Percentiles rank a stretch among this genome's conserved stretches.
These are phyloP conservation scores for Aureobasidium mangrovei DNA, from an alignment of 2,329 filamentous ascomycete species.

Conservation along the genomic window DNA sequence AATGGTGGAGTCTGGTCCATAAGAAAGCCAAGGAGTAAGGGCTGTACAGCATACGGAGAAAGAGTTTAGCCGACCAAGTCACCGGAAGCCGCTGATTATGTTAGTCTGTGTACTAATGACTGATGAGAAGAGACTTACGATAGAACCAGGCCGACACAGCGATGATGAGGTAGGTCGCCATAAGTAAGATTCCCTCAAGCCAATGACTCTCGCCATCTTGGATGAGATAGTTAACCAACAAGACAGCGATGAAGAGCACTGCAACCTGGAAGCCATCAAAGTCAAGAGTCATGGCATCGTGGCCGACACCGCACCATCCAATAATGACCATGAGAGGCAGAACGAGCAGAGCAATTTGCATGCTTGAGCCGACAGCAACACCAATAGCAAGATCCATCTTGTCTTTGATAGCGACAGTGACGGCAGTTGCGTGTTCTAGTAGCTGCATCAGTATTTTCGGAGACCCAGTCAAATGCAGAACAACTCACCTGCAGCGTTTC, in stretches of 20 bases:
- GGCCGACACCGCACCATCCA: slow-evolving; percentile 48
- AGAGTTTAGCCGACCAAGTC: neutral
- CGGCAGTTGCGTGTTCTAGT: slow-evolving; percentile 53
- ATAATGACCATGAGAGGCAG: slow-evolving; percentile 52
- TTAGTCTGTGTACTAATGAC: no score
- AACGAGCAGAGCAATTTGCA: slow-evolving; percentile 57
- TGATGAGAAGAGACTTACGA: slow-evolving; percentile 1
- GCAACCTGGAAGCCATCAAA: slow-evolving; percentile 85
- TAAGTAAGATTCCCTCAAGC: slow-evolving; percentile 54
- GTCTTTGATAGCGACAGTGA: slow-evolving; percentile 53
- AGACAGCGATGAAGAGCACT: slow-evolving; percentile 48
- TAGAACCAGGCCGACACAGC: slow-evolving; percentile 50
- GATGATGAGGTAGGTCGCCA: slow-evolving; percentile 54
- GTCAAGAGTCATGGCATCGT: slow-evolving; percentile 59
- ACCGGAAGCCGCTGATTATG: slow-evolving; percentile 14
- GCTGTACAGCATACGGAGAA: neutral
- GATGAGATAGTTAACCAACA: slow-evolving; percentile 55
- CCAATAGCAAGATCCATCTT: slow-evolving; percentile 62
- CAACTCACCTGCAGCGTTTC: slow-evolving; percentile 37
- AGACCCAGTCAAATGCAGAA: neutral
- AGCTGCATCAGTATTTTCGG: neutral
- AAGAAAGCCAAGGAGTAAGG: neutral
- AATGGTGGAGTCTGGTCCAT: neutral
- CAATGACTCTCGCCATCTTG: slow-evolving; percentile 39
- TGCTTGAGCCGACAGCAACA: slow-evolving; percentile 55